Conservation (phyloP, 2,329 filamentous ascomycete species). For the Hypoxylon sp. region DNA sequence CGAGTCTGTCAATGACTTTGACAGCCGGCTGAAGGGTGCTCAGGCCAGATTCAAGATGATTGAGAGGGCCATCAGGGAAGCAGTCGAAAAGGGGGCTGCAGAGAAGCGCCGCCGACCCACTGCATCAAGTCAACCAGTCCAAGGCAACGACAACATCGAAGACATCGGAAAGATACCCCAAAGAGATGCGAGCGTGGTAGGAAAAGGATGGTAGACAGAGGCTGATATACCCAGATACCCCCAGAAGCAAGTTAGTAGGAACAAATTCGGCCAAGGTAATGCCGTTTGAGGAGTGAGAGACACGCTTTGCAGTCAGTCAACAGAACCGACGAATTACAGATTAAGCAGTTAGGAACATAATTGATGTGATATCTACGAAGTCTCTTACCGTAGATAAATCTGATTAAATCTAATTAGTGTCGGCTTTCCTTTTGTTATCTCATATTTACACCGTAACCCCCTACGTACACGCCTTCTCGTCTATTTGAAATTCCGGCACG, state of each 20-base stretch:
- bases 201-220: slow-evolving; percentile 24
- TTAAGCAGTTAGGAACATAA: background rate
- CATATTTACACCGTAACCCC: slow-evolving; percentile 49
- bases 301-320: background rate
- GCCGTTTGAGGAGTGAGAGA: background rate
- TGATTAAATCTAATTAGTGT: slow-evolving; percentile 48
- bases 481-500: slow-evolving; percentile 72
- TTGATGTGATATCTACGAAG: slow-evolving; percentile 15
- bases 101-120: slow-evolving; percentile 12
- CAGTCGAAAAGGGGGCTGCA: slow-evolving; percentile 23
- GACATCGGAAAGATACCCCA: slow-evolving; percentile 41
- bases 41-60: slow-evolving; percentile 87
- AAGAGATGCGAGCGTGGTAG: slow-evolving; percentile 11
- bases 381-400: slow-evolving; percentile 38
- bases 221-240: too few relatives aligned
- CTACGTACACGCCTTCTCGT: slow-evolving; percentile 38
- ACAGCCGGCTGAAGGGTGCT: slow-evolving; percentile 84
- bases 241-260: too few relatives aligned
- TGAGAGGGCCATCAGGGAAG: slow-evolving; percentile 72
- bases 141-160: slow-evolving; percentile 48
- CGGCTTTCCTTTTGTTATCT: slow-evolving; percentile 9
- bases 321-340: background rate
- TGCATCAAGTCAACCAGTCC: slow-evolving; percentile 8
- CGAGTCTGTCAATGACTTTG: slow-evolving; percentile 89
- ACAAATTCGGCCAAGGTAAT: too few relatives aligned